phyloP scores from a whole-genome alignment of 2,329 filamentous ascomycete species.

The Sordariomycetes sp. region DNA sequence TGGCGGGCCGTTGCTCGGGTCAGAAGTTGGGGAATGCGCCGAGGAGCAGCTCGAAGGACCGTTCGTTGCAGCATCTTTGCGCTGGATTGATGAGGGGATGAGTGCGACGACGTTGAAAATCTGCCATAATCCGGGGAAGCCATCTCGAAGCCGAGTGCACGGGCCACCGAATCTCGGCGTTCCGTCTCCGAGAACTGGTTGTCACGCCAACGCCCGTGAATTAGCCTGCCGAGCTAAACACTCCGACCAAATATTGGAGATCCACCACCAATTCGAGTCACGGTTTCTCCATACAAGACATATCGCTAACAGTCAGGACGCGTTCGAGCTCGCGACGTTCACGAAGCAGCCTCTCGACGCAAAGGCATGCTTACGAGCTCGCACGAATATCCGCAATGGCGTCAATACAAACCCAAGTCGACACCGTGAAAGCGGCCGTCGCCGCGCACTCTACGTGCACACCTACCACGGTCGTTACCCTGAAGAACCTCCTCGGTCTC shows the following conservation, averaged over 20 bases:
- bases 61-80: constrained; percentile 5
- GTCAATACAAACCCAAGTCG: constrained; percentile 31
- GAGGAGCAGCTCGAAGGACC: neutral
- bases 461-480: constrained; percentile 32
- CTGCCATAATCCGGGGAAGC: neutral
- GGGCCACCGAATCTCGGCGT: no score
- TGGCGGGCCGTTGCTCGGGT: neutral
- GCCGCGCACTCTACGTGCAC: constrained; percentile 45
- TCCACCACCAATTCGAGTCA: no score
- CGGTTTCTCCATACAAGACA: no score
- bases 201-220: no score
- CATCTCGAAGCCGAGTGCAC: no score
- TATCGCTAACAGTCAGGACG: no score
- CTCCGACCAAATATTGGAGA: no score
- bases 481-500: constrained; percentile 35
- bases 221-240: no score
- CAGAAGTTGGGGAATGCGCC: neutral
- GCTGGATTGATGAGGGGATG: no score
- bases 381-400: constrained; percentile 25
- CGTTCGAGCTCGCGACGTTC: no score
- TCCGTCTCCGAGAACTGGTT: no score
- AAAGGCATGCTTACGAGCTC: neutral
- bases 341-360: neutral
- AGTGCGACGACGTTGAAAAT: no score
- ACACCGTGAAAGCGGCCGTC: constrained; percentile 45